Evolutionary conservation across 2,329 filamentous ascomycete genomes (phyloP).

Genomic region (Penicillium digitatum): DNA sequence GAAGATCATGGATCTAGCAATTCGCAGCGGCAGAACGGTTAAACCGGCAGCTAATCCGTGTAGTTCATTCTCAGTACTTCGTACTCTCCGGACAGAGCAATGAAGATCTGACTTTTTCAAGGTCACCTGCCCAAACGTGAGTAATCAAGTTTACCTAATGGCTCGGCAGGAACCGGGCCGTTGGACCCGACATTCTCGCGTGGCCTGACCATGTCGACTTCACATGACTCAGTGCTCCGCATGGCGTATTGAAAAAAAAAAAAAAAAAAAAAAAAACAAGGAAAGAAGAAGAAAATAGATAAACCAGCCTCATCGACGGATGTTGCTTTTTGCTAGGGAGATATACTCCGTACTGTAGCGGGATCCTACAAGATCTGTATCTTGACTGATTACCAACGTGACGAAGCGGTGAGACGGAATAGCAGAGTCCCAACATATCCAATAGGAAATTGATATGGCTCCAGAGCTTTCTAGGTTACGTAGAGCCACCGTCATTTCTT

Average conservation of each 20-base stretch:
- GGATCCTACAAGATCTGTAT: too few relatives aligned
- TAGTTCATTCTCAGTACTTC: neutral
- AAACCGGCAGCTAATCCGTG: neutral
- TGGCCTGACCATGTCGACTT: conserved; percentile 5
- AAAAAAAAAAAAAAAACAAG: neutral
- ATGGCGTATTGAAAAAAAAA: neutral
- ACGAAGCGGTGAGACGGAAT: neutral
- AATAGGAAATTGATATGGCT: neutral
- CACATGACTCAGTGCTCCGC: too few relatives aligned
- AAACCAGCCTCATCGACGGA: neutral
- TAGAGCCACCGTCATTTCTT: neutral
- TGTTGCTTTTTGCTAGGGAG: neutral
- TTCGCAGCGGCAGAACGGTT: neutral
- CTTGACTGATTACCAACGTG: too few relatives aligned
- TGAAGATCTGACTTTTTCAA: neutral
- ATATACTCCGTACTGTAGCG: too few relatives aligned
- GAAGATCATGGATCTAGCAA: neutral
- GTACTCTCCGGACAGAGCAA: neutral
- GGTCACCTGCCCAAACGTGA: neutral
- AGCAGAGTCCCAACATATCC: neutral
- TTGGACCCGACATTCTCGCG: conserved; percentile 2
- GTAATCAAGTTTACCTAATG: neutral
- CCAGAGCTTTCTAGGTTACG: neutral
- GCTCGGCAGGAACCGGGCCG: neutral
- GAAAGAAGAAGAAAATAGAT: neutral